These are phyloP conservation scores for Cryphonectria radicalis DNA, from an alignment of 2,329 filamentous ascomycete genomes.

Conservation along the genomic window DNA sequence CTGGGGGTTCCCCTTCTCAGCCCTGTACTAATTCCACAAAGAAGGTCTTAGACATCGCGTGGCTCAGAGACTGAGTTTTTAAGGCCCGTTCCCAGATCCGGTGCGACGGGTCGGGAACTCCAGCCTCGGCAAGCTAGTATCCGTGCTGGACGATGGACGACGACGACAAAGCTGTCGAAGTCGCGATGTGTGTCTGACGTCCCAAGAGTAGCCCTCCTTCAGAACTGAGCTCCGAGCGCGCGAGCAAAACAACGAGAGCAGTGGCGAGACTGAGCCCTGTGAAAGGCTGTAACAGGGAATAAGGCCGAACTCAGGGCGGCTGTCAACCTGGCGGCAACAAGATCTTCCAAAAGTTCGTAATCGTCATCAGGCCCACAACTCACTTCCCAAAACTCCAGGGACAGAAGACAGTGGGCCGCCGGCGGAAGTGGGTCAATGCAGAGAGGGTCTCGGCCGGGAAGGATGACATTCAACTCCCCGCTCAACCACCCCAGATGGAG, in stretches of 20 bases:
- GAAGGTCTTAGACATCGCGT: constrained; percentile 4
- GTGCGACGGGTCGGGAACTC: background rate
- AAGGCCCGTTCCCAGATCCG: background rate
- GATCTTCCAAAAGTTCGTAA: constrained; percentile 4
- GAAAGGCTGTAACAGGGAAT: background rate
- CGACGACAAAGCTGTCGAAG: background rate
- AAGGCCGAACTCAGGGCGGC: constrained; percentile 15
- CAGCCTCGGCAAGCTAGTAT: background rate
- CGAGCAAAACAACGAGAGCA: constrained; percentile 7
- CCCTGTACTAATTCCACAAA: background rate
- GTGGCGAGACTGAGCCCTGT: constrained; percentile 10
- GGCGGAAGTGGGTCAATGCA: constrained; percentile 2
- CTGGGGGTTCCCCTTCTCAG: background rate
- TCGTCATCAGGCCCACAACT: constrained; percentile 19
- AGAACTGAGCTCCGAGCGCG: no score
- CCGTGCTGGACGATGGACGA: background rate
- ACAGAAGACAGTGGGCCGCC: background rate
- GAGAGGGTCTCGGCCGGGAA: constrained; percentile 11
- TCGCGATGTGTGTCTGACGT: background rate
- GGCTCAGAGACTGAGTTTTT: background rate
- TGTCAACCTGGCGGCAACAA: constrained; percentile 15
- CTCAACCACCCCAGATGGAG: constrained; percentile 3
- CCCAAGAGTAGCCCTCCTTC: background rate
- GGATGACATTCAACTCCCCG: background rate
- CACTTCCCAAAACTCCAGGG: constrained; percentile 1